A percentile compares a stretch with the other conserved stretches of the same genome.
Evolutionary conservation across 192 early-diverging fungal species (phyloP).

Genomic region (Anaeromyces robustus): DNA sequence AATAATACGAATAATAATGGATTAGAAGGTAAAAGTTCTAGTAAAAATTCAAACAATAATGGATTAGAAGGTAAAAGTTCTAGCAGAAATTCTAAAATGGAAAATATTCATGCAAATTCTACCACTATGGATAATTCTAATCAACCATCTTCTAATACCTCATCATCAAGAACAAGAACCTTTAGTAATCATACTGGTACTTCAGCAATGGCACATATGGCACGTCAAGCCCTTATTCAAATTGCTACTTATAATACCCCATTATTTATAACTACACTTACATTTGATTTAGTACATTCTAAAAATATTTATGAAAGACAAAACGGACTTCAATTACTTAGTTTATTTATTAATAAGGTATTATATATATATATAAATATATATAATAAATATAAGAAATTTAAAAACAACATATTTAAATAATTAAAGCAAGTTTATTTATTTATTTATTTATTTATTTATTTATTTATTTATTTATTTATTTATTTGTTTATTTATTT

Average conservation of each 20-base stretch:
- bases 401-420: not conserved
- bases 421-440: not conserved
- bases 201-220: constrained; percentile 26
- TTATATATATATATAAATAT: too few relatives aligned
- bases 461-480: not conserved
- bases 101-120: not conserved
- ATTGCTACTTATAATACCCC: constrained; percentile 48
- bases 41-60: not conserved
- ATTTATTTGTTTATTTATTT: too few relatives aligned
- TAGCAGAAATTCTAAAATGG: not conserved
- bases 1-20: not conserved
- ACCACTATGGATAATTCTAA: not conserved
- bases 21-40: too few relatives aligned
- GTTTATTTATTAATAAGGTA: constrained; percentile 60
- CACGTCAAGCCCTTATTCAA: constrained; percentile 53
- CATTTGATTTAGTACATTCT: constrained; percentile 55
- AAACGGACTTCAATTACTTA: constrained; percentile 46
- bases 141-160: not conserved
- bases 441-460: not conserved
- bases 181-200: constrained; percentile 2
- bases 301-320: constrained; percentile 38
- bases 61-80: too few relatives aligned
- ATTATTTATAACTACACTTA: constrained; percentile 56
- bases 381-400: too few relatives aligned
- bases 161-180: not conserved